Conservation (phyloP, 768 basidiomycete species). For the Sporobolomyces roseus region DNA sequence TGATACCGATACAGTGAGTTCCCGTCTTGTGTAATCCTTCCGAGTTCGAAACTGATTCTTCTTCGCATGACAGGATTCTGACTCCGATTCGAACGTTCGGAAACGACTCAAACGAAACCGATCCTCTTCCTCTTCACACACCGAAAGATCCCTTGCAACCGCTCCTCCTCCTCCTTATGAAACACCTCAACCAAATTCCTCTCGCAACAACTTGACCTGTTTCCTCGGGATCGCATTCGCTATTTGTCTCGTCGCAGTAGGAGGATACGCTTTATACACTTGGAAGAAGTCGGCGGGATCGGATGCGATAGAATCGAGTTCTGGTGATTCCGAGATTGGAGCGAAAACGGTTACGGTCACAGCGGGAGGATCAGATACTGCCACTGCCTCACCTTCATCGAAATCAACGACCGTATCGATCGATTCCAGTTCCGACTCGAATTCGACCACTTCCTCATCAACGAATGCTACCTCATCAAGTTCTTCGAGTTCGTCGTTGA, state of each 20-base stretch:
- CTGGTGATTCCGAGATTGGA: background rate
- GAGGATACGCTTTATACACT: background rate
- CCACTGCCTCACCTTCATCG: background rate
- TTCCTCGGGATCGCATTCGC: conserved; percentile 11
- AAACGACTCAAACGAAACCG: background rate
- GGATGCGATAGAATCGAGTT: background rate
- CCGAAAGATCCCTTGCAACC: no score
- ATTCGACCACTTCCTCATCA: background rate
- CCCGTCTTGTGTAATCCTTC: background rate
- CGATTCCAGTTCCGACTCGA: no score
- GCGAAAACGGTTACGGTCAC: conserved; percentile 3
- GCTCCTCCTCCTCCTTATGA: background rate
- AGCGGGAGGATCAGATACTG: background rate
- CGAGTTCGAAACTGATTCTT: no score
- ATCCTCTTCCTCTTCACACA: conserved; percentile 1
- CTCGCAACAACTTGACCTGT: background rate
- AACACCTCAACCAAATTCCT: background rate
- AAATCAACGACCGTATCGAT: no score
- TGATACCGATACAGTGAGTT: background rate
- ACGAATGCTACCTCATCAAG: background rate
- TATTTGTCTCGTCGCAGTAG: conserved; percentile 16
- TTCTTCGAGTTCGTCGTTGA: background rate
- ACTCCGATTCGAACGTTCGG: background rate
- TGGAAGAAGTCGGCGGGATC: background rate
- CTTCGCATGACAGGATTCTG: no score